Evolutionary conservation across 2,329 filamentous ascomycete species (phyloP), one percentile per base, ranked within the genome.

Genomic region (Botrytis aclada): DNA sequence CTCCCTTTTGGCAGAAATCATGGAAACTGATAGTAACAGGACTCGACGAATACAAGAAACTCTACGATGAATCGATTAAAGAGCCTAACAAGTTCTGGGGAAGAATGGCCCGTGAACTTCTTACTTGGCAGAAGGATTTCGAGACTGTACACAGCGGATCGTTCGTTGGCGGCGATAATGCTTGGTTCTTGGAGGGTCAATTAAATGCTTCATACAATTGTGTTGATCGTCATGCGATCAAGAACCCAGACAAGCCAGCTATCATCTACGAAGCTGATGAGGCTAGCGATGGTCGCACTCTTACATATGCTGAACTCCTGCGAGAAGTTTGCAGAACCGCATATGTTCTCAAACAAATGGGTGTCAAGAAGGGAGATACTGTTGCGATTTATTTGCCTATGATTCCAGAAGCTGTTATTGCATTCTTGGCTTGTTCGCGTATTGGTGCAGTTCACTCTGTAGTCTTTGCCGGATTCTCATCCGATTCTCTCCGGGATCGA

Each of bases 181-280:
- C 94, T 76, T 99, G 96, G 95, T 99, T 98, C 82, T 84, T 95
- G 75, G 96, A 98, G 85, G 96, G 96, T 77, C 89, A 91, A 79
- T 87, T 99, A 81, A 99, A 99, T 80, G 96, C 96, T 76, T 96
- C 93, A 41, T 98, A 94, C 89, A 99, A 99, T 86, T 97, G 94
- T 81, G 91, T 99, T 76, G 96, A 99, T 81, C 93, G 96, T 75
- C 95, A 98, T 83, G 96, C 96, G n/a, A 89, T 97, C 84, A 94
- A 95, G 84, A 90, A 97, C 84, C 96, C 96, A 65, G 86, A 98
- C 85, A 94, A 92, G 84, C 90, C 96, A 65, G 96, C 96, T 82
- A 97, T 99, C 84, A 97, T 98, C 85, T 99, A 98, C 86, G 96
- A 99, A 86, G 95, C 95, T 74, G 96, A 99, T 80, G 96, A 99